phyloP scores from a whole-genome alignment of 495 filamentous ascomycete genomes.

The Schizothecium vesticola region DNA sequence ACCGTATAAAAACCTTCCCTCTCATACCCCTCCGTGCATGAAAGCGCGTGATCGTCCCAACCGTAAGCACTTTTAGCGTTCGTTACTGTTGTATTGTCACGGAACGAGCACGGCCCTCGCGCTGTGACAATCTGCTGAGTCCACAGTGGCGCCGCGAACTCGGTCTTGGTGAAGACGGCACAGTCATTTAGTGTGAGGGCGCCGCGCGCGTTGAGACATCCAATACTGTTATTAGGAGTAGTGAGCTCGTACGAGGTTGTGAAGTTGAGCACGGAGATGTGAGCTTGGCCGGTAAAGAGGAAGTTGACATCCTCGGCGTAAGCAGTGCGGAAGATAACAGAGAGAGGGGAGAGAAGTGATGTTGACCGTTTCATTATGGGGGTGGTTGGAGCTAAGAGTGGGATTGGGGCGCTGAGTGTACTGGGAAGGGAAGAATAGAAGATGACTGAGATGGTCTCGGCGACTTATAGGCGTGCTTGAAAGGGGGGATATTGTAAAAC shows the following conservation, averaged over 20 bases:
- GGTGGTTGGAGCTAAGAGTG: too few relatives aligned
- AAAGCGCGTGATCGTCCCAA: constrained; percentile 20
- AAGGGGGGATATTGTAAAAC: too few relatives aligned
- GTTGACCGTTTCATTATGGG: too few relatives aligned
- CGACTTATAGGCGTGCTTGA: too few relatives aligned
- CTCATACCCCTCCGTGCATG: constrained; percentile 13
- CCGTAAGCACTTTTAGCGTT: constrained; percentile 36
- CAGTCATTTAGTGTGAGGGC: constrained; percentile 22
- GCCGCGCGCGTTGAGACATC: constrained; percentile 29
- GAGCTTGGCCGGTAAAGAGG: constrained; percentile 17
- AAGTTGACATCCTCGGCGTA: too few relatives aligned
- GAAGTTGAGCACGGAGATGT: constrained; percentile 30
- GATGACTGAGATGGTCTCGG: too few relatives aligned
- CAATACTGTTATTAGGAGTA: constrained; percentile 20
- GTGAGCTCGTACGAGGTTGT: constrained; percentile 7
- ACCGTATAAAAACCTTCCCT: constrained; percentile 27
- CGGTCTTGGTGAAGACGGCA: constrained; percentile 33
- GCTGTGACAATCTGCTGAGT: constrained; percentile 27
- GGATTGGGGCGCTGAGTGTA: too few relatives aligned
- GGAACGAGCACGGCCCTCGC: constrained; percentile 31
- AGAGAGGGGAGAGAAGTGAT: too few relatives aligned
- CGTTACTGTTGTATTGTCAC: constrained; percentile 22
- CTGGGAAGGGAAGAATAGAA: too few relatives aligned
- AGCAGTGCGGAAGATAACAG: too few relatives aligned
- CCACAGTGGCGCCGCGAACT: constrained; percentile 4